Evolutionary conservation across 345 rosid genomes (phyloP).

Genomic region (Eucalyptus erythrocorys): DNA sequence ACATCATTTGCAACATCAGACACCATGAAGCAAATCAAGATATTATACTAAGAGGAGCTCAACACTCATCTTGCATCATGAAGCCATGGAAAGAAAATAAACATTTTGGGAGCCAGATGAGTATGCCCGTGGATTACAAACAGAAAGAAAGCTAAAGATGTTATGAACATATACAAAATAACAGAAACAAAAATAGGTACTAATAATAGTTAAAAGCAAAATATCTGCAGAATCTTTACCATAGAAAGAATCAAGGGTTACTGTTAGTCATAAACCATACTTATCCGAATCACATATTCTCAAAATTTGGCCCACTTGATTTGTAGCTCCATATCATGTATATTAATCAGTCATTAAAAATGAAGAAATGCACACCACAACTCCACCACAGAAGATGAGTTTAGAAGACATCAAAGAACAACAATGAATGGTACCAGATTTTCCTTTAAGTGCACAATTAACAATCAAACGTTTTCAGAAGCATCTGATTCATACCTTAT

Average conservation of each 20-base stretch:
- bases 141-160: not conserved
- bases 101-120: not conserved
- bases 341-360: not conserved
- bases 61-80: not conserved
- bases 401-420: not conserved
- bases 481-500: slow-evolving; percentile 41
- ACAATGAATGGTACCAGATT: not conserved
- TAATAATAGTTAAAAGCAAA: not conserved
- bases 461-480: not conserved
- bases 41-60: not conserved
- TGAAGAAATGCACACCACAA: not conserved
- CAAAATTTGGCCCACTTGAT: not conserved
- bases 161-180: not conserved
- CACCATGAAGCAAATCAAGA: not conserved
- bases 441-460: not conserved
- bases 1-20: not conserved
- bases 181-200: not conserved
- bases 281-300: not conserved
- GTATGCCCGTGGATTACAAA: not conserved
- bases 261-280: not conserved
- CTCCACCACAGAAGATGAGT: not conserved
- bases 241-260: not conserved
- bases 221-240: not conserved
- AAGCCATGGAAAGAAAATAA: not conserved
- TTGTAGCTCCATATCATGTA: not conserved